Evolutionary conservation across 306 rosid genomes (phyloP).

Genomic region (Aeschynomene evenia): DNA sequence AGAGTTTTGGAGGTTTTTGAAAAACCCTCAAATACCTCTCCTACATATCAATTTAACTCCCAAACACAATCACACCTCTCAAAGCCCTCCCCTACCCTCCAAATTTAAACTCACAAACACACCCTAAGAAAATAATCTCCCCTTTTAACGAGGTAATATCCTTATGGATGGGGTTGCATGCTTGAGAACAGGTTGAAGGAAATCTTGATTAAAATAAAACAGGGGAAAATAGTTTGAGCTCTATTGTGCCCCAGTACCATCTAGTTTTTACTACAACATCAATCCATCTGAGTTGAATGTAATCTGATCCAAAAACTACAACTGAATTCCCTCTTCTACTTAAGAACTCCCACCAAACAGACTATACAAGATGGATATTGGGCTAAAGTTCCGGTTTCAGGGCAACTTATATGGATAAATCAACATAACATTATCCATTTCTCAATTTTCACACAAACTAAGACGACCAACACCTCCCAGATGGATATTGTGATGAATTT

Average conservation of each 20-base stretch:
- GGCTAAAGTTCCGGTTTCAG: neutral
- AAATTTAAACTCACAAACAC: no score
- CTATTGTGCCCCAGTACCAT: conserved; percentile 3
- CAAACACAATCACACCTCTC: no score
- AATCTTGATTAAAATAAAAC: neutral
- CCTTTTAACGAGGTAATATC: neutral
- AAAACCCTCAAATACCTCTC: no score
- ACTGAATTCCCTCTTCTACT: neutral
- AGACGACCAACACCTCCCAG: neutral
- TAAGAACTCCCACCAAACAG: conserved; percentile 9
- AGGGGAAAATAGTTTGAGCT: neutral
- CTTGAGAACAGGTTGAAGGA: conserved; percentile 1
- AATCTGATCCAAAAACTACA: conserved; percentile 1
- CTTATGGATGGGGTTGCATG: neutral
- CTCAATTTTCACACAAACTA: neutral
- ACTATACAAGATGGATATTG: neutral
- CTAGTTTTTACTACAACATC: conserved; percentile 6
- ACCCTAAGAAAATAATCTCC: neutral
- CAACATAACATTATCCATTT: neutral
- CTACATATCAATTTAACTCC: no score
- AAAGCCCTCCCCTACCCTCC: no score
- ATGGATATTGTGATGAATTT: neutral
- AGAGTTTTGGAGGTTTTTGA: no score
- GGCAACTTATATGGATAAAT: neutral
- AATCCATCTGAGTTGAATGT: conserved; percentile 5